Evolutionary conservation across 108 stramenopile species (phyloP), one percentile per base, ranked within the genome.

Genomic region (Thalassiosira profunda): DNA sequence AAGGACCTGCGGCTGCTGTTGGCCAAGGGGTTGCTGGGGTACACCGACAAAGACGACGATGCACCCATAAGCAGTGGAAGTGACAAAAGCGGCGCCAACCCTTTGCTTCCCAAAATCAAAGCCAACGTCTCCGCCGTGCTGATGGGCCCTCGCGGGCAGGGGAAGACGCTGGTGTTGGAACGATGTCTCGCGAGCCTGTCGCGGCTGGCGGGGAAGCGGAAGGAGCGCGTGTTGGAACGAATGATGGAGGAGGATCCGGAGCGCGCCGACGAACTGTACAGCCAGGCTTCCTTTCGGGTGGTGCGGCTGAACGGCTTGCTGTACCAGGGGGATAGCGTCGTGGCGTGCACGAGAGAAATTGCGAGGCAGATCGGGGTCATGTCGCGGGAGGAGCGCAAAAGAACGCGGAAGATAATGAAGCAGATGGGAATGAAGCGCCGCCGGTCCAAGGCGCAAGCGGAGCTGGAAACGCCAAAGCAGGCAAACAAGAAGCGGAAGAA

Each of bases 331-430:
- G 67, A 86, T n/a, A 84, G 87, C 68, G 84, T 85, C 34, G 66
- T 67, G 23, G 47, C 62, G 11, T 87, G 84, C 8, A 73, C 86
- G 6, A 63, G 78, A 23, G 93, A 94, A 67, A 91, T 94, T 46
- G 81, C 90, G n/a, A 60, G 84, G 24, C 93, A 94, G 77, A 70
- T 94, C 25, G 80, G 85, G 21, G 83, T 78, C 26, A 76, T 87
- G 44, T 88, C 83, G 28, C 46, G 78, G 3, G 31, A 70, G 6
- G 72, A 74, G 24, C n/a, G 25, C 45, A 17, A 37, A 14, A 35
- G 37, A 34, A 49, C 38, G 55, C 61, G 60, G 23, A 17, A 28
- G 31, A 58, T 23, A 12, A 54, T 14, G 9, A 42, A 9, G 38
- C 58, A 36, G 17, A 5, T 12, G 15, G n/a, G n/a, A 20, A 12